A percentile compares a stretch with the other conserved stretches of the same genome.
These are phyloP conservation scores for Suillus placidus DNA, from an alignment of 768 basidiomycete species.

Conservation along the genomic window DNA sequence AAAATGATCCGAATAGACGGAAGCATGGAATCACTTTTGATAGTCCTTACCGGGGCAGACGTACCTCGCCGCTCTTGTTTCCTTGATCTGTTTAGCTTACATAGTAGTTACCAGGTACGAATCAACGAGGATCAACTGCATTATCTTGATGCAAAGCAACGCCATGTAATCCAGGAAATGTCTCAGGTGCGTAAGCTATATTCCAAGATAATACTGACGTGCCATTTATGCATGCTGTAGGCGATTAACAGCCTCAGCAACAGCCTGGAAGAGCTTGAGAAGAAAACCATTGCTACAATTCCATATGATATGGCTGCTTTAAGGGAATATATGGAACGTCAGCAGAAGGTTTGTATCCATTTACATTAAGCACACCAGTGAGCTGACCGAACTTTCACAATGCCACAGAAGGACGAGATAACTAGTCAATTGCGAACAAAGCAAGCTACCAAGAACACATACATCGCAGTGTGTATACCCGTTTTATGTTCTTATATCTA, in stretches of 20 bases:
- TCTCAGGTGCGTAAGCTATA: not conserved
- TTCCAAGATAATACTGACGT: not conserved
- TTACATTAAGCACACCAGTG: not conserved
- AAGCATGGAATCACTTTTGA: not conserved
- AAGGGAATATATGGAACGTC: not conserved
- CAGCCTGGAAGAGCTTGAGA: not conserved
- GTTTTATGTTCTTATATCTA: not conserved
- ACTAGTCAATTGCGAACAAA: not conserved
- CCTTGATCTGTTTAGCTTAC: not conserved
- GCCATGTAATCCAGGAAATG: not conserved
- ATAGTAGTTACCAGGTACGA: not conserved
- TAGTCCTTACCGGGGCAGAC: not conserved
- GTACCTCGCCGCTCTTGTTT: not conserved
- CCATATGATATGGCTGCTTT: not conserved
- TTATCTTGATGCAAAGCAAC: not conserved
- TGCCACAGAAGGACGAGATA: not conserved
- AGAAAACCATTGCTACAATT: not conserved
- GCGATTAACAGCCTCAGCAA: not conserved
- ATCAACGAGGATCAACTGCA: not conserved
- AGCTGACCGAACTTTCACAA: not conserved
- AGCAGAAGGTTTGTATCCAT: not conserved
- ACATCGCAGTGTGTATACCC: not conserved
- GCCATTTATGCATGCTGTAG: not conserved
- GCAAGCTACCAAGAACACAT: not conserved
- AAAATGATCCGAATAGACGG: not conserved